Evolutionary conservation across 805 yeast species (phyloP), one percentile per base, ranked within the genome.

Genomic region (Kodamaea jinghongensis): DNA sequence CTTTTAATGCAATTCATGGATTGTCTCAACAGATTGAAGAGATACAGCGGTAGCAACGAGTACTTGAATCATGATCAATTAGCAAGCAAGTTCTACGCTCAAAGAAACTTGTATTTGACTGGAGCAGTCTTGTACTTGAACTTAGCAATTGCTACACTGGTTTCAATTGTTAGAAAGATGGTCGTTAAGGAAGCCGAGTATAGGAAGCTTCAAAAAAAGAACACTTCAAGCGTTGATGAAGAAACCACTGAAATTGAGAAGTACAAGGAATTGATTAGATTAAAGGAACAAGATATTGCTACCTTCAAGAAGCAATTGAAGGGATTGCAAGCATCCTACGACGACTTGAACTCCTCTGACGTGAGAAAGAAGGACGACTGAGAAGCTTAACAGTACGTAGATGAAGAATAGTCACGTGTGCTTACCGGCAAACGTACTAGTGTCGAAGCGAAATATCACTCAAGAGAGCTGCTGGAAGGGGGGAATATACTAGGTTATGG

Each of bases 71-170:
- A 67, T 28, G 83, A 80, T 15, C 74, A 69, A 44, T 58, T 78
- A 47, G 85, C 83, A 4, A 64, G 76, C 34, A 75, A 79, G 44
- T 79, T 81, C 42, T 80, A 78, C 49, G 70, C 80, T 28, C 86
- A 80, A 56, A 67, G 86, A 54, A 80, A 80, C 48, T 64, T 78
- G 30, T 80, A 80, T 54, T 68, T 80, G 39, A 71, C 79, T 11
- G 86, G 86, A 6, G 82, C 81, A 6, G 80, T 79, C 4, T 57
- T 80, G 43, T 80, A 76, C 56, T 69, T 78, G 50, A 67, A 63
- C 42, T 47, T 79, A 34, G 76, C 81, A 7, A 78, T 79, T 41
- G 70, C 68, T 27, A 77, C 82, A 0, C 76, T 78, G 34, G 62
- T 74, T 47, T 69, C 72, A 28, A 70, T 80, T 38, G 67, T 79